Evolutionary conservation across 176 grass and related monocot genomes (phyloP).

Genomic region (Poa annua): DNA sequence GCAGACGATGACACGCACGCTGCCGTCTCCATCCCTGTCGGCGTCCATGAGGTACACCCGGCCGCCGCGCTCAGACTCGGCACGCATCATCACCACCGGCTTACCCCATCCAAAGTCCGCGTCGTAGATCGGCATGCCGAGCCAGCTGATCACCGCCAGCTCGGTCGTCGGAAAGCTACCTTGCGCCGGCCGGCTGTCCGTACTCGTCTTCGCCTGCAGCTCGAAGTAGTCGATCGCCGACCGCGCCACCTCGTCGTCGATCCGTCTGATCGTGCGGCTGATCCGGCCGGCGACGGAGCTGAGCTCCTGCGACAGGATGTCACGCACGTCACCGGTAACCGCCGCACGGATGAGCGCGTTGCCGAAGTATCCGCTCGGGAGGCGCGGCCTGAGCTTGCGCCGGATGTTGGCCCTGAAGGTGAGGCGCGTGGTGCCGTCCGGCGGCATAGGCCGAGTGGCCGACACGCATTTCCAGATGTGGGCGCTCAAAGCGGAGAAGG

Average conservation of each 20-base stretch:
- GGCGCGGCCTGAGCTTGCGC: conserved; percentile 14
- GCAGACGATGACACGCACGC: no score
- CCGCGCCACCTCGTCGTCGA: conserved; percentile 18
- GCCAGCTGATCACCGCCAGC: not conserved
- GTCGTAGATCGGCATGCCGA: not conserved
- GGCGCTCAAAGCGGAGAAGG: conserved; percentile 35
- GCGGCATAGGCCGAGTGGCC: conserved; percentile 17
- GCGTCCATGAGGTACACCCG: not conserved
- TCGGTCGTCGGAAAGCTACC: not conserved
- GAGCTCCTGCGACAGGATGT: conserved; percentile 11
- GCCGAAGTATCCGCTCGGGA: conserved; percentile 40
- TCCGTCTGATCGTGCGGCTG: not conserved
- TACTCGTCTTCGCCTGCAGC: not conserved
- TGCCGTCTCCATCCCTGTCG: no score
- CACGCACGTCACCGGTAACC: not conserved
- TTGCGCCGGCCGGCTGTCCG: not conserved
- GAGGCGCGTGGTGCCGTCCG: conserved; percentile 18
- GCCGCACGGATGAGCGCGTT: conserved; percentile 16
- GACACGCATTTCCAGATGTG: conserved; percentile 48
- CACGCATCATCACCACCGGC: not conserved
- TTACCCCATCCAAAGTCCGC: not conserved
- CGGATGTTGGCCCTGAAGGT: conserved; percentile 30
- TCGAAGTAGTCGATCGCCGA: conserved; percentile 40
- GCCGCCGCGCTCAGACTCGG: not conserved
- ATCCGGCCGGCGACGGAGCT: conserved; percentile 5